Evolutionary conservation across 768 basidiomycete genomes (phyloP).

Genomic region (Phylloporus scabripes): DNA sequence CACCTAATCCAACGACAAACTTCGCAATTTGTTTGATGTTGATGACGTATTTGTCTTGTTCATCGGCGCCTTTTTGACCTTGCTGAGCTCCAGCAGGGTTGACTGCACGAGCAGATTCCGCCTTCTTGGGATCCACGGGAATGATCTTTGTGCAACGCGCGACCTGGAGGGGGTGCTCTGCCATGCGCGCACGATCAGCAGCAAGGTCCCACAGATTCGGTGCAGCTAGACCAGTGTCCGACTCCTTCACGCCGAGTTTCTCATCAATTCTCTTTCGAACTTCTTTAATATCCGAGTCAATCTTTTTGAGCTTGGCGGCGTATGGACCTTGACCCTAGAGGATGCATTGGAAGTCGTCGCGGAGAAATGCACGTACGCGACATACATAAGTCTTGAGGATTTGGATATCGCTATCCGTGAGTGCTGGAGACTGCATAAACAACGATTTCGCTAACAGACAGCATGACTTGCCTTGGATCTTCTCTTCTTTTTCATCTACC

Average conservation of each 20-base stretch:
- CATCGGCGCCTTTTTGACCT: conserved; percentile 95
- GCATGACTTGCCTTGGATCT: conserved; percentile 70
- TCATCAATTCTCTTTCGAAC: conserved; percentile 97
- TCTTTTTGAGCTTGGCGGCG: conserved; percentile 79
- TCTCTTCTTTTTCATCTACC: conserved; percentile 82
- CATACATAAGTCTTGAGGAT: conserved; percentile 96
- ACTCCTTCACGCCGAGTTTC: conserved; percentile 97
- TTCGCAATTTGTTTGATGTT: conserved; percentile 99
- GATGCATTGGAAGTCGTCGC: neutral
- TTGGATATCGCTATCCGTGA: conserved; percentile 98
- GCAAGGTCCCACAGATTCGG: conserved; percentile 97
- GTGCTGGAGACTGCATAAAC: conserved; percentile 44
- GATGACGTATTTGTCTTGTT: conserved; percentile 99
- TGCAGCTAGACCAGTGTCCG: conserved; percentile 93
- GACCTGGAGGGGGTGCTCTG: conserved; percentile 91
- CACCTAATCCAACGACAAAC: conserved; percentile 95
- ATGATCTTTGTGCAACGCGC: conserved; percentile 99
- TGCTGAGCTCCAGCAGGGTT: conserved; percentile 73
- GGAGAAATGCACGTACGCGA: conserved; percentile 1
- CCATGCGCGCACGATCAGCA: conserved; percentile 88
- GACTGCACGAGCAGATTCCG: conserved; percentile 71
- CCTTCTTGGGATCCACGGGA: conserved; percentile 67
- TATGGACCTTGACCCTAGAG: conserved; percentile 96
- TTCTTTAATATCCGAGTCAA: conserved; percentile 89
- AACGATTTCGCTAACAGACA: neutral